phyloP scores from a whole-genome alignment of 1,139 yeast species.

The Pichia sp. region DNA sequence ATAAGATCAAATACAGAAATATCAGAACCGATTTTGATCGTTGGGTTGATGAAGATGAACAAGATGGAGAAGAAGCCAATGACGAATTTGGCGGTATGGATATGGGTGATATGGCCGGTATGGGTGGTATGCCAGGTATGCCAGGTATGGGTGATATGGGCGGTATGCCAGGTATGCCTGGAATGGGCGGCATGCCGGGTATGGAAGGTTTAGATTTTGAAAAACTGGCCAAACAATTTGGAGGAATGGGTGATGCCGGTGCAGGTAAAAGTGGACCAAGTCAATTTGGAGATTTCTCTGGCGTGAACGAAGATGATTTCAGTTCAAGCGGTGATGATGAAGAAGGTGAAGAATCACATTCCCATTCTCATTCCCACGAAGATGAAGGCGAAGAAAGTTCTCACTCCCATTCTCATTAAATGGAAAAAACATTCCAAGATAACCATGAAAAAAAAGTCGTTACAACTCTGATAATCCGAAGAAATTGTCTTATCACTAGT shows the following conservation, averaged over 20 bases:
- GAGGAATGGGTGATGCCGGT: slow-evolving; percentile 11
- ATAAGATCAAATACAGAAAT: slow-evolving; percentile 59
- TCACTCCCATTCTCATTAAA: neutral
- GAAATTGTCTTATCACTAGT: no score
- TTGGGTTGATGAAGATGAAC: slow-evolving; percentile 97
- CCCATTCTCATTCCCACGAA: slow-evolving; percentile 2
- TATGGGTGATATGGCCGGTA: slow-evolving; percentile 19
- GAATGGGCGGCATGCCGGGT: slow-evolving; percentile 2
- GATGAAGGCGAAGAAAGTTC: neutral
- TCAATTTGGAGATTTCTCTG: slow-evolving; percentile 11
- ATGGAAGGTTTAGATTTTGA: slow-evolving; percentile 18
- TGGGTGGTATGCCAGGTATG: slow-evolving; percentile 19
- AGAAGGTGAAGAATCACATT: slow-evolving; percentile 13
- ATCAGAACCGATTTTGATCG: slow-evolving; percentile 93
- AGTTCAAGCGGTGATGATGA: slow-evolving; percentile 25
- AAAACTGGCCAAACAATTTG: slow-evolving; percentile 21
- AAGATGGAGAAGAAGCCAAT: slow-evolving; percentile 46
- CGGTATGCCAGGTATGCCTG: neutral
- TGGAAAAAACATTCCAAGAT: no score
- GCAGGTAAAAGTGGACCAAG: slow-evolving; percentile 8
- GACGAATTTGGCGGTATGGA: slow-evolving; percentile 28
- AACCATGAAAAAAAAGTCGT: no score
- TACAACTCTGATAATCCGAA: no score
- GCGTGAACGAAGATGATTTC: slow-evolving; percentile 13
- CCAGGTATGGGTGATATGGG: slow-evolving; percentile 3